phyloP scores from a whole-genome alignment of 2,329 filamentous ascomycete species.

The Microdochium nivale region DNA sequence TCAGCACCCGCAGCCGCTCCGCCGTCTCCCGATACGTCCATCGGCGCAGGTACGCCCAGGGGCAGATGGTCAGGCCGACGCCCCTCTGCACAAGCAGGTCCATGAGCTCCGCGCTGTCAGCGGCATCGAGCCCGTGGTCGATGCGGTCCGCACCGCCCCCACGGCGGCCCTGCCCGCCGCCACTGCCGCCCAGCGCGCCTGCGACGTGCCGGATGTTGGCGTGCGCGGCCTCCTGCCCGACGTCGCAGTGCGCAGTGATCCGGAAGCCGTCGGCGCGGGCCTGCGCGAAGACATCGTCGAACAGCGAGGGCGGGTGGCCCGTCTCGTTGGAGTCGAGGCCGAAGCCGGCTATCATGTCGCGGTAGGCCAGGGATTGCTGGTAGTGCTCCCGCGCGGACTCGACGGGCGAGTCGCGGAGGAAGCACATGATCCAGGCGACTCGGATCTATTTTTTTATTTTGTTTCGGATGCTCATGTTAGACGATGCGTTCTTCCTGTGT shows the following conservation, averaged over 20 bases:
- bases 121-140: conserved; percentile 31
- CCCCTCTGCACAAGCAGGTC: conserved; percentile 17
- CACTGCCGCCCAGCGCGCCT: neutral
- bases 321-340: conserved; percentile 4
- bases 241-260: conserved; percentile 7
- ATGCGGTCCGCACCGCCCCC: conserved; percentile 2
- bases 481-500: too few species aligned
- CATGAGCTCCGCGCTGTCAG: conserved; percentile 23
- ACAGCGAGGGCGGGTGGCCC: conserved; percentile 2
- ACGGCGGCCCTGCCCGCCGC: too few species aligned
- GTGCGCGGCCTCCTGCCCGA: conserved; percentile 4
- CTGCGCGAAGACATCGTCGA: conserved; percentile 4
- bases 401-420: conserved; percentile 2
- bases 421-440: conserved; percentile 2
- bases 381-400: neutral
- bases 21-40: neutral
- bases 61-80: conserved; percentile 31
- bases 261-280: conserved; percentile 4
- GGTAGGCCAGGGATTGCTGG: neutral
- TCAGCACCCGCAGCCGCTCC: neutral
- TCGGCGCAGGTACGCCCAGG: conserved; percentile 30
- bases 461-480: too few species aligned
- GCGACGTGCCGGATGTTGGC: conserved; percentile 4
- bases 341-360: conserved; percentile 2
- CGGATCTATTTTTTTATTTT: neutral